Evolutionary conservation across 2,329 filamentous ascomycete genomes (phyloP), one percentile per base, ranked within the genome.

Genomic region (Nemania diffusa): DNA sequence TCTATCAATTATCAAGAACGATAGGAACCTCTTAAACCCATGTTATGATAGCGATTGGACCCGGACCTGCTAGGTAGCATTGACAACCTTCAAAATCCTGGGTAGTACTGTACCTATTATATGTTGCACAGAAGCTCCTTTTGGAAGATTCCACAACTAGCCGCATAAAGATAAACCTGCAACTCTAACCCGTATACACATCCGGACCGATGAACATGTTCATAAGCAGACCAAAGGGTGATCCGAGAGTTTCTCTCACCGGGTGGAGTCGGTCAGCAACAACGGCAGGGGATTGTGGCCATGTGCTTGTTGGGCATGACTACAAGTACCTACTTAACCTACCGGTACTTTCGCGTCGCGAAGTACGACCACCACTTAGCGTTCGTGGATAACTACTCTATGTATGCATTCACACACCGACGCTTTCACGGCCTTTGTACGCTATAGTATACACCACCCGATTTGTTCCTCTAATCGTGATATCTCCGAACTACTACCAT

Each of bases 241-340:
- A 20, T 55, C 57, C 20, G 37, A 53, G 51, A 17, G 48, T 51
- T n/a, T 34, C 22, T 40, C 53, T 65, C 59, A 67, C 64, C 64
- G 64, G 63, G 59, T 67, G 59, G 59, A 59, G 53, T 67, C 64
- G 64, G 64, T 67, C 34, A 67, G 53, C 29, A n/a, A 50, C n/a
- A 58, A 26, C 53, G 20, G 40, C 64, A 50, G 53, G 55, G 58
- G 24, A 37, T 58, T 40, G 44, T 44, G 50, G 52, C 44, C 22
- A 20, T 50, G 13, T 15, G 13, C 20, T 4, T 51, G 29, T 48
- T 46, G 26, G 29, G 22, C 9, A 40, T 40, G 37, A 40, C 11
- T 40, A 34, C 37, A n/a, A n/a, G n/a, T n/a, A n/a, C 15, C 15
- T 40, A 40, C 37, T n/a, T 40, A 13, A 15, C 37, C 37, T n/a